A percentile compares a stretch with the other conserved stretches of the same genome.
These are phyloP conservation scores for Pestalotiopsis sp. DNA, from an alignment of 2,329 filamentous ascomycete genomes.

Conservation along the genomic window DNA sequence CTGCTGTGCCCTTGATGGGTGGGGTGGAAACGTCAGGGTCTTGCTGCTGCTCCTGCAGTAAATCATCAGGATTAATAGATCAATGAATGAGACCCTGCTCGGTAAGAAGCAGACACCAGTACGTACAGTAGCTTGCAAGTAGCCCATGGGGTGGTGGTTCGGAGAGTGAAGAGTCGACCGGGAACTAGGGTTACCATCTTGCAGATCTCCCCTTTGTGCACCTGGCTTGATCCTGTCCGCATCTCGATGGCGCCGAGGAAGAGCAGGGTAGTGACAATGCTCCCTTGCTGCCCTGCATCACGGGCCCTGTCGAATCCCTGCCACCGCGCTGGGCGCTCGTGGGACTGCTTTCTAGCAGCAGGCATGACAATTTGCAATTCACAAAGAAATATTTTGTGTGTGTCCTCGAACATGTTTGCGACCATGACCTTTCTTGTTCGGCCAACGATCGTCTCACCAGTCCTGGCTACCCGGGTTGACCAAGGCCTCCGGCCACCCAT, in stretches of 20 bases:
- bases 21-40: neutral
- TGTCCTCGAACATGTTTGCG: neutral
- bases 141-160: neutral
- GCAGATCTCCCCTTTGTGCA: conserved; percentile 7
- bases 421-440: neutral
- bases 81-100: neutral
- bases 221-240: neutral
- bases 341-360: neutral
- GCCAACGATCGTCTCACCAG: neutral
- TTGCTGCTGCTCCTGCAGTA: neutral
- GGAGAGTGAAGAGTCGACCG: neutral
- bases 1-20: neutral
- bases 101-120: neutral
- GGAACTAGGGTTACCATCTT: conserved; percentile 6
- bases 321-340: neutral
- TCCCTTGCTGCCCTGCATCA: neutral
- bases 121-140: neutral
- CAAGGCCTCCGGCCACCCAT: neutral
- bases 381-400: neutral
- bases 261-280: neutral
- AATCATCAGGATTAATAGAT: neutral
- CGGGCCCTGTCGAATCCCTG: neutral
- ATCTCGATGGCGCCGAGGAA: conserved; percentile 1
- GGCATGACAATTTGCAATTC: conserved; percentile 5
- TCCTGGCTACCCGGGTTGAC: neutral